Conservation (phyloP, 2,329 filamentous ascomycete genomes). For the Thelonectria discophora region DNA sequence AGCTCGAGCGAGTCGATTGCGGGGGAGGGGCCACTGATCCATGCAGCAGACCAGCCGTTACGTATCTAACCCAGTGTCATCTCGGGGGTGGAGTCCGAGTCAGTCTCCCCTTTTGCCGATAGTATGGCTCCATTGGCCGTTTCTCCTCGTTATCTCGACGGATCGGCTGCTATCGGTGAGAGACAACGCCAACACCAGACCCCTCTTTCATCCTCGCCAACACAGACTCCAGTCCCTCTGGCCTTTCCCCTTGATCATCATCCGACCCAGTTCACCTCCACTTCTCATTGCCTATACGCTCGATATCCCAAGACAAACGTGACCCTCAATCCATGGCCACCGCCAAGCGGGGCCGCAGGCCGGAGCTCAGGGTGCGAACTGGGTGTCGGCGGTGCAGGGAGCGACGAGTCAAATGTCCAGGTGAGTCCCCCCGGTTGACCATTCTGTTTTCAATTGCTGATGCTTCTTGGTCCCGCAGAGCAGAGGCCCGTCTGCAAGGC, state of each 20-base stretch:
- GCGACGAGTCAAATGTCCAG: slow-evolving; percentile 39
- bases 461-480: slow-evolving; percentile 6
- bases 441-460: neutral
- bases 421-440: neutral
- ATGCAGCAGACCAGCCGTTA: neutral
- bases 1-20: no score
- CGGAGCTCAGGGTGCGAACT: slow-evolving; percentile 35
- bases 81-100: neutral
- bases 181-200: neutral
- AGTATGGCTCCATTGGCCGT: neutral
- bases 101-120: neutral
- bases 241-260: neutral
- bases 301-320: neutral
- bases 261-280: neutral
- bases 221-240: neutral
- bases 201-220: neutral
- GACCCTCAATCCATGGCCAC: neutral
- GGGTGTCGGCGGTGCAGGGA: slow-evolving; percentile 37
- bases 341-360: neutral
- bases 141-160: neutral
- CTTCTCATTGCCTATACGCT: neutral
- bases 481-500: slow-evolving; percentile 34
- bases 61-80: neutral
- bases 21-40: no score
- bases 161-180: neutral